Base-by-base conservation (phyloP, 495 filamentous ascomycete genomes). In the Chaetomium tenue region DNA sequence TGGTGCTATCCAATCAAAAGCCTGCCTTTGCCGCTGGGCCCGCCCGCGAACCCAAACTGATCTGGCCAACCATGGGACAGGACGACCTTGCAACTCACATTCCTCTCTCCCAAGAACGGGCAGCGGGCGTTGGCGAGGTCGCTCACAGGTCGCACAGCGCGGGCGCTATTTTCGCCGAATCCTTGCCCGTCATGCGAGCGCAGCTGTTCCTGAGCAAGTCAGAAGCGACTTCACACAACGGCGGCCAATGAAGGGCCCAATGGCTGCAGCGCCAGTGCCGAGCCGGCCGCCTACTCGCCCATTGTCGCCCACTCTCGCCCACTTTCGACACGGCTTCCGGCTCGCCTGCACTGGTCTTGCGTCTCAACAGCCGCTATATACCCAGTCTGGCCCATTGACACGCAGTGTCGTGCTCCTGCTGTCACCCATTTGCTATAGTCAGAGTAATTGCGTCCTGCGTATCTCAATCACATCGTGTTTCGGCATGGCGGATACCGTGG, bases 341-440 rank as follows among this genome's bases (percentile, higher is more conserved):
- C 65, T 66, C 65, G 44, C 55, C 58, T 60, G 48, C 39, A 63
- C 68, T 72, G 72, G 67, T 66, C 54, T 64, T 69, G 71, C 74
- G 78, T 80, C 68, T 81, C 80, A 81, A 75, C 79, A 81, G 77
- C 77, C 79, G 79, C 80, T 82, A 81, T 81, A 82, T 82, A 81
- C 79, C 75, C 77, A 68, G 72, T 69, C 69, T 12, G 23, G 58
- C 44, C 61, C 30, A 13, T 63, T 57, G 61, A 26, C 61, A 63
- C 64, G 40, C 65, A 25, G 65, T 61, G 28, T 51, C 26, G 48
- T 66, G 60, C 64, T 37, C 33, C 33, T 37, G 33, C 33, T 37
- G 33, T 37, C 33, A 37, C 5, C 67, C 72, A 66, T 66, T 76
- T 71, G 76, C 72, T 67, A 66, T 69, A 66, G 37, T 63, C 69